phyloP scores from a whole-genome alignment of 495 filamentous ascomycete genomes.

The Pseudoneurospora amorphoporcata region DNA sequence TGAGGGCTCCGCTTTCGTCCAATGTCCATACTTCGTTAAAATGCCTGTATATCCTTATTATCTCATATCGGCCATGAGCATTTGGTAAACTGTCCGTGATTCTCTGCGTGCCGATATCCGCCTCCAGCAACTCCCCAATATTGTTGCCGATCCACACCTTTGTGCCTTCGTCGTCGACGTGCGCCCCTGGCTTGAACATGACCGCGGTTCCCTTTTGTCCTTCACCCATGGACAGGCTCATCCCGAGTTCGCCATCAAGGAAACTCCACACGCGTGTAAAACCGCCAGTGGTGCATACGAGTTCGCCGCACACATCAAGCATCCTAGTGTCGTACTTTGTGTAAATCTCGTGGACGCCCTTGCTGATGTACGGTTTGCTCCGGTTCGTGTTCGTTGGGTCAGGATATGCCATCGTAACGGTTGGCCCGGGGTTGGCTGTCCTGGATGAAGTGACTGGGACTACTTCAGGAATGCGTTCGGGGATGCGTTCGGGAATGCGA shows the following conservation, averaged over 20 bases:
- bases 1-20: constrained; percentile 79
- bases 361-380: constrained; percentile 62
- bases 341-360: constrained; percentile 61
- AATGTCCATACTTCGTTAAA: constrained; percentile 88
- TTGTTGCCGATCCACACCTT: constrained; percentile 88
- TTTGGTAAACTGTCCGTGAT: constrained; percentile 53
- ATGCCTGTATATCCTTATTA: constrained; percentile 79
- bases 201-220: constrained; percentile 66
- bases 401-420: constrained; percentile 46
- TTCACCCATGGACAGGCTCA: constrained; percentile 75
- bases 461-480: constrained; percentile 2
- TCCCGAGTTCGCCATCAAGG: constrained; percentile 64
- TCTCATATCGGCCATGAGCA: constrained; percentile 71
- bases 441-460: background rate
- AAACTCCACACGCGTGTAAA: constrained; percentile 82
- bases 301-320: constrained; percentile 78
- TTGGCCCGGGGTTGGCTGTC: constrained; percentile 12
- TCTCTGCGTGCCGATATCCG: constrained; percentile 63
- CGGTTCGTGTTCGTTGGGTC: constrained; percentile 79
- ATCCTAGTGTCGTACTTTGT: constrained; percentile 77
- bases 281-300: constrained; percentile 75
- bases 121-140: constrained; percentile 75
- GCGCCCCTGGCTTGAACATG: constrained; percentile 69
- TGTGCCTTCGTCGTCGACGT: constrained; percentile 67
- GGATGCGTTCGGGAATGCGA: constrained; percentile 17